Base-by-base conservation (phyloP, 768 basidiomycete genomes). In the Termitomyces heimii region DNA sequence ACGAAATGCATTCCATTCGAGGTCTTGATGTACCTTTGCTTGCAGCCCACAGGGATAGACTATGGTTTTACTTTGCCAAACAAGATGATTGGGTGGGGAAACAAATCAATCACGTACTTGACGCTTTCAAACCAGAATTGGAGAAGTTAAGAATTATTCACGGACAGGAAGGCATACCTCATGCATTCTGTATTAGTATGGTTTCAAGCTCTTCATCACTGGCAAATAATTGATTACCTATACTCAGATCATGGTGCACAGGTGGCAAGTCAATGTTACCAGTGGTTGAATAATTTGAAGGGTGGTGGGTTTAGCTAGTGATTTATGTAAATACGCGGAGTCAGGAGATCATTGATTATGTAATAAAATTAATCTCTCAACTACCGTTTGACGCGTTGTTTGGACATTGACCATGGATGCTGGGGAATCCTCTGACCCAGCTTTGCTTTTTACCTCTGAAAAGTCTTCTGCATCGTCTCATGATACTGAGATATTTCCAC, bases 131-230 rank as follows among this genome's bases (percentile, higher is more conserved):
- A 22, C 69, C 71, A 4, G 68, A 75, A 31, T 55, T 55, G 44
- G 67, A 58, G 24, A 66, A 66, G 43, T 64, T 60, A 32, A 75
- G 66, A 58, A 70, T 83, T 31, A 75, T 77, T 26, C 75, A 79
- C 61, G 82, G 75, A 4, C 68, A 68, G 5, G 64, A 71, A 6
- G 76, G 75, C 32, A 75, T 88, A 37, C 86, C 85, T 3, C 89
- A 91, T 66, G 82, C 84, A 16, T 91, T 90, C 66, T 89, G 84
- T 65, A 82, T 92, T 50, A 81, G 86, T 89, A 61, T 65, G 85
- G 16, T 48, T 1, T 28, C 9, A n/a, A 24, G 40, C 34, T 51
- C 47, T 35, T 44, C 40, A 54, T 29, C 18, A 35, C 9, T 37
- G 29, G 54, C n/a, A 40, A n/a, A 46, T 53, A 4, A n/a, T 44